These are phyloP conservation scores for Ceratocystis cubensis DNA, from an alignment of 2,329 filamentous ascomycete species.

Conservation along the genomic window DNA sequence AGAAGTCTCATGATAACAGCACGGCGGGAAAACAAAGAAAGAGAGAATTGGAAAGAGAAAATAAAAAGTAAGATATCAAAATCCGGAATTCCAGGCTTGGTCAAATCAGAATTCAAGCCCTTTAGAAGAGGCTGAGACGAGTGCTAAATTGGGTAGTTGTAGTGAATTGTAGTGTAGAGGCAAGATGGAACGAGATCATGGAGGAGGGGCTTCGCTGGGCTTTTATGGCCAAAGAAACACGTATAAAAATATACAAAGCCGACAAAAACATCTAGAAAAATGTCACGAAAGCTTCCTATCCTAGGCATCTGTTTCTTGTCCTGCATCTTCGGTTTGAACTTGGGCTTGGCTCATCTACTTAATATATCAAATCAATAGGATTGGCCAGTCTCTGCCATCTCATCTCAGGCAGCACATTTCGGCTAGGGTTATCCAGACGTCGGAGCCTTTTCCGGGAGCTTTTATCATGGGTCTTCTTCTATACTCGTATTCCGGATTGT, in stretches of 20 bases:
- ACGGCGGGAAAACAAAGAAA: neutral
- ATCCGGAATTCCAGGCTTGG: neutral
- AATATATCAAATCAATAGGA: neutral
- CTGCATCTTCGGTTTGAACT: too few relatives aligned
- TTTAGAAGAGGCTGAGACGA: neutral
- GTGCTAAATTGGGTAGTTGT: neutral
- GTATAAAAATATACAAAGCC: neutral
- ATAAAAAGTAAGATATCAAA: neutral
- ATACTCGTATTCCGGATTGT: neutral
- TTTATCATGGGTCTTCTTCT: neutral
- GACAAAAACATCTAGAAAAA: neutral
- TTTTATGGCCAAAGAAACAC: neutral
- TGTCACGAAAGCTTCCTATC: too few relatives aligned
- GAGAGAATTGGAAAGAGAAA: neutral
- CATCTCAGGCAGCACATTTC: neutral
- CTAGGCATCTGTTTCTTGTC: too few relatives aligned
- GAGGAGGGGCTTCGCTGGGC: neutral
- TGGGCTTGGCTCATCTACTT: too few relatives aligned
- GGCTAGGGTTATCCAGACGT: neutral
- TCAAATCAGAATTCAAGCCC: slow-evolving; percentile 2
- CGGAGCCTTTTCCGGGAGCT: neutral
- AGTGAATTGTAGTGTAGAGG: neutral
- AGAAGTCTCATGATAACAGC: neutral
- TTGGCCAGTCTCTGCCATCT: neutral
- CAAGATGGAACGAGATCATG: neutral